Conservation (phyloP, 768 basidiomycete genomes). For the Lenzites betulinus region DNA sequence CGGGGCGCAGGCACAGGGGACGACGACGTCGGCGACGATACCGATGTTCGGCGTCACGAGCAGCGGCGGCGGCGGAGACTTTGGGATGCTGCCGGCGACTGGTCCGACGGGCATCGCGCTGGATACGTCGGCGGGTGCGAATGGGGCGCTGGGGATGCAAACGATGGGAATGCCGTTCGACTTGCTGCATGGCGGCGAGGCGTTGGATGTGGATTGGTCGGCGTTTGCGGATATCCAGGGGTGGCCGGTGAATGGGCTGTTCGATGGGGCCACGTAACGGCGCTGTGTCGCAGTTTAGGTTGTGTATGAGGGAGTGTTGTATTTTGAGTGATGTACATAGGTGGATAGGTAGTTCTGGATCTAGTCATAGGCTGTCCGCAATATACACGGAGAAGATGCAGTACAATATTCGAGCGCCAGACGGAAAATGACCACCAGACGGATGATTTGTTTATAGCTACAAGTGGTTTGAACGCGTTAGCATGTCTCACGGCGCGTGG, state of each 20-base stretch:
- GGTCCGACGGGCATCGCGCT: neutral
- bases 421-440: too few relatives aligned
- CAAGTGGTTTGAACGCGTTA: too few relatives aligned
- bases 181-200: constrained; percentile 20
- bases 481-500: too few relatives aligned
- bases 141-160: neutral
- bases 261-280: neutral
- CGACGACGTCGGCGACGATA: constrained; percentile 1
- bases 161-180: constrained; percentile 27
- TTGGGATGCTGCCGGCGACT: neutral
- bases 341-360: too few relatives aligned
- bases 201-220: constrained; percentile 27
- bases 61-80: neutral
- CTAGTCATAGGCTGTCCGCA: too few relatives aligned
- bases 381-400: too few relatives aligned
- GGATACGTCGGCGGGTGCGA: neutral
- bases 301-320: too few relatives aligned
- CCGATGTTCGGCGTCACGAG: neutral
- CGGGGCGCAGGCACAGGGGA: neutral
- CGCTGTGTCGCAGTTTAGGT: too few relatives aligned
- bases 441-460: too few relatives aligned
- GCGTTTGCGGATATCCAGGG: constrained; percentile 11
- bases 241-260: constrained; percentile 5
- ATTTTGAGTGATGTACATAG: too few relatives aligned
- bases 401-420: too few relatives aligned